Evolutionary conservation across 768 basidiomycete species (phyloP).

Genomic region (Myochromella boudieri): DNA sequence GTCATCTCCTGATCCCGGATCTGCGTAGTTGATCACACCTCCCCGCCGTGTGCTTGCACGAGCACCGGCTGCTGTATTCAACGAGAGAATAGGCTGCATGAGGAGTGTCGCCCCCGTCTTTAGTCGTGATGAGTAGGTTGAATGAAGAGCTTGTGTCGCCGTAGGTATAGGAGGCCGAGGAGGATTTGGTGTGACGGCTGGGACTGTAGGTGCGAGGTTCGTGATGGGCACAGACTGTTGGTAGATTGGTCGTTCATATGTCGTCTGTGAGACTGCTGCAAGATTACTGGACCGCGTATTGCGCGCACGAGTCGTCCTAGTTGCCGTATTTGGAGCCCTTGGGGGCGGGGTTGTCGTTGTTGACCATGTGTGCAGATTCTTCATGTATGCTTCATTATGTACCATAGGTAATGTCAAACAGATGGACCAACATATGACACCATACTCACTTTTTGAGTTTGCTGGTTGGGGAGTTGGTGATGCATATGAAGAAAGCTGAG

Average conservation of each 20-base stretch:
- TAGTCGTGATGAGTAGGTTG: slow-evolving; percentile 87
- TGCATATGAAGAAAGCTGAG: slow-evolving; percentile 45
- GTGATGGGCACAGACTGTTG: slow-evolving; percentile 27
- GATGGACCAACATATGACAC: neutral
- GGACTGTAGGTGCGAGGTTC: slow-evolving; percentile 22
- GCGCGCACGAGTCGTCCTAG: slow-evolving; percentile 42
- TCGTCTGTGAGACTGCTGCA: slow-evolving; percentile 29
- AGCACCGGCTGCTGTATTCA: slow-evolving; percentile 36
- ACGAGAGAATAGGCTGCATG: slow-evolving; percentile 75
- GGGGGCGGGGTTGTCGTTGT: slow-evolving; percentile 56
- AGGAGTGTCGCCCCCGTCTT: slow-evolving; percentile 88
- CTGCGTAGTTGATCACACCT: slow-evolving; percentile 82
- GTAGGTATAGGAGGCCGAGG: slow-evolving; percentile 60
- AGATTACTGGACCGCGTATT: slow-evolving; percentile 43
- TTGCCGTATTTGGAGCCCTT: slow-evolving; percentile 32
- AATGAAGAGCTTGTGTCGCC: slow-evolving; percentile 66
- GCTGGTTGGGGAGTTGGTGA: slow-evolving; percentile 38
- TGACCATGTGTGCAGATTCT: slow-evolving; percentile 73
- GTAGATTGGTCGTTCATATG: slow-evolving; percentile 34
- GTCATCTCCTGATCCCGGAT: slow-evolving; percentile 82
- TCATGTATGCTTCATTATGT: slow-evolving; percentile 49
- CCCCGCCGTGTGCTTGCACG: slow-evolving; percentile 59
- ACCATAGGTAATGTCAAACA: slow-evolving; percentile 11
- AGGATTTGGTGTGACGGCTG: slow-evolving; percentile 42
- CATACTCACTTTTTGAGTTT: slow-evolving; percentile 32